Evolutionary conservation across 2,329 filamentous ascomycete genomes (phyloP), one percentile per base, ranked within the genome.

Genomic region (Ceratocystis alfenasii): DNA sequence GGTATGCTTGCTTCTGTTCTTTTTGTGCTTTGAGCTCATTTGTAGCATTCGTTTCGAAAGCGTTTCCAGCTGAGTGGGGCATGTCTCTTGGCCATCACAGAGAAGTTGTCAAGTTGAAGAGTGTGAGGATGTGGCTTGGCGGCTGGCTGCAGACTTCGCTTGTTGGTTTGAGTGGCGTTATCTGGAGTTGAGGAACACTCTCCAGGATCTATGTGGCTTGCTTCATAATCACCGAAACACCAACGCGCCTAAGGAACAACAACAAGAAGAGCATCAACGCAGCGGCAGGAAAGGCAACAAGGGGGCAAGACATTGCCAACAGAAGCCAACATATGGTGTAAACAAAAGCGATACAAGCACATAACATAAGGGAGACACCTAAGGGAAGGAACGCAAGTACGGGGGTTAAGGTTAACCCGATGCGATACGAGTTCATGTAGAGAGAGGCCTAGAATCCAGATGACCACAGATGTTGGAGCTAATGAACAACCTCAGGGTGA

Each of bases 131-230:
- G 30, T 57, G 53, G 53, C 25, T 30, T 57, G 3, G 53, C 64
- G 64, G 64, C 17, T 66, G 59, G 45, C 64, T 66, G 45, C 64
- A 66, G 64, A 28, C 45, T 45, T 66, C 59, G 64, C 57, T 66
- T 66, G 57, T 62, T 66, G 64, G 64, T 46, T 62, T 55, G 59
- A 33, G 44, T 41, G 64, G 64, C 57, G 61, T 62, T 33, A 30
- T 53, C 20, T 55, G n/a, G 62, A 28, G 48, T 53, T 53, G n/a
- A 25, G 25, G 22, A 25, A 6, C 15, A 30, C 25, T 28, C 53
- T 30, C 53, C 22, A 57, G 22, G 17, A 22, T 33, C 30, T 57
- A 25, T 3, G 28, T 57, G 53, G 28, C 25, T 41, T 33, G 28
- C n/a, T 20, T 53, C n/a, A 20, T 22, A 53, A 53, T 53, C n/a